phyloP scores from a whole-genome alignment of 2,329 filamentous ascomycete genomes.

The Curvularia spicifera region DNA sequence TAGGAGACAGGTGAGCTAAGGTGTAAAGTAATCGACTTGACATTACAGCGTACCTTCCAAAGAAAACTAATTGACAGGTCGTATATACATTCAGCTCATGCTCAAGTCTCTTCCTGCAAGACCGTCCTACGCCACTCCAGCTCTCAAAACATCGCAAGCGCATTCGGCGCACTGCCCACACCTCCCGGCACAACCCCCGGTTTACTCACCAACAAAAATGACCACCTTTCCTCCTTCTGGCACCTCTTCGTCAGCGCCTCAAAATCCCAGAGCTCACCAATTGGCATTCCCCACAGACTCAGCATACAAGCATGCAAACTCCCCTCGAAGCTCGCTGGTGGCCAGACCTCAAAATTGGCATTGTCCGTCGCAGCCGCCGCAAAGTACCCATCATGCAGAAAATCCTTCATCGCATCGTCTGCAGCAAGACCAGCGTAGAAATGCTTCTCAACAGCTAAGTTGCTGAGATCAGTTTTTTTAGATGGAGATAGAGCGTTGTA shows the following conservation, averaged over 20 bases:
- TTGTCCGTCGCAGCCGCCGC: conserved; percentile 43
- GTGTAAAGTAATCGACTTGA: neutral
- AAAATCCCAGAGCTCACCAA: conserved; percentile 47
- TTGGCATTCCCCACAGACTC: conserved; percentile 43
- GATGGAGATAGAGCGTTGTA: conserved; percentile 20
- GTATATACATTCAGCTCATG: neutral
- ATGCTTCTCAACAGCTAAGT: conserved; percentile 21
- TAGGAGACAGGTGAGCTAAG: neutral
- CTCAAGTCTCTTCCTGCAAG: neutral
- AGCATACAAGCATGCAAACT: conserved; percentile 34
- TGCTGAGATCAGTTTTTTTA: conserved; percentile 17
- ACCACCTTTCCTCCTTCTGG: conserved; percentile 35
- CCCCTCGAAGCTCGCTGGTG: conserved; percentile 21
- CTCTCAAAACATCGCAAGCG: conserved; percentile 30
- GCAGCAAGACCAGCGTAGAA: conserved; percentile 71
- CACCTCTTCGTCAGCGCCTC: conserved; percentile 41
- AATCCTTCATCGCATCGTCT: conserved; percentile 81
- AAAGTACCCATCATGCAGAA: conserved; percentile 72
- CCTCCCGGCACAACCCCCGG: conserved; percentile 48
- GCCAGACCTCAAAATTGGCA: conserved; percentile 44
- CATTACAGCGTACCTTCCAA: neutral
- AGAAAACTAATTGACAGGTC: neutral
- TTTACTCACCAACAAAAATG: conserved; percentile 64
- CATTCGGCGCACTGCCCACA: conserved; percentile 40
- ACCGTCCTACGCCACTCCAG: neutral